Conservation (phyloP, 352 stramenopile species). For the Phytophthora lateralis region DNA sequence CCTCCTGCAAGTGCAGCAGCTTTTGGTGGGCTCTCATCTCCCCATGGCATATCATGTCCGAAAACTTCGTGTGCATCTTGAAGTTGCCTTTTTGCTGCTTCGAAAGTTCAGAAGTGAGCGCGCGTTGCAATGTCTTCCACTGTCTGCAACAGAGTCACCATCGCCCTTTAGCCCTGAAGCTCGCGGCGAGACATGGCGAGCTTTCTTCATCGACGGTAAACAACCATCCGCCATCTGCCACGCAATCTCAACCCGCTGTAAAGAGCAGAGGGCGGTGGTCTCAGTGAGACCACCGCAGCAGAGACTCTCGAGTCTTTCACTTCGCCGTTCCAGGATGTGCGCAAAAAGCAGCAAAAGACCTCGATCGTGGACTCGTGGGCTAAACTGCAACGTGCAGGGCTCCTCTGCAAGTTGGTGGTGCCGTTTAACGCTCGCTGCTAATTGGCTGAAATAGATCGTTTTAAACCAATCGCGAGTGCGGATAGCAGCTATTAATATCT, state of each 20-base stretch:
- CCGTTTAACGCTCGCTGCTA: slow-evolving; percentile 5
- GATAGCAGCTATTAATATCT: slow-evolving; percentile 10
- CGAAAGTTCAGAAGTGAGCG: slow-evolving; percentile 5
- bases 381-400: not conserved
- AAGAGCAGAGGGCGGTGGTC: slow-evolving; percentile 2
- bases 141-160: not conserved
- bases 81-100: slow-evolving; percentile 21
- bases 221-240: not conserved
- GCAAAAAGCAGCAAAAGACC: not conserved
- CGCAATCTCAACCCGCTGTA: too few species aligned
- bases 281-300: not conserved
- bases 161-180: slow-evolving; percentile 2
- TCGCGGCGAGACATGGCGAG: not conserved
- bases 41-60: slow-evolving; percentile 11
- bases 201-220: not conserved
- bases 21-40: not conserved
- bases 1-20: not conserved
- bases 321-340: not conserved
- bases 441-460: slow-evolving; percentile 15
- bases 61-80: slow-evolving; percentile 10
- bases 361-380: not conserved
- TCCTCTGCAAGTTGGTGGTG: not conserved
- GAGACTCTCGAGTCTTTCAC: not conserved
- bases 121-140: not conserved
- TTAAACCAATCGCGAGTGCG: slow-evolving; percentile 1